These are phyloP conservation scores for Pinus albicaulis DNA, from an alignment of 75 land plant genomes.

Conservation along the genomic window DNA sequence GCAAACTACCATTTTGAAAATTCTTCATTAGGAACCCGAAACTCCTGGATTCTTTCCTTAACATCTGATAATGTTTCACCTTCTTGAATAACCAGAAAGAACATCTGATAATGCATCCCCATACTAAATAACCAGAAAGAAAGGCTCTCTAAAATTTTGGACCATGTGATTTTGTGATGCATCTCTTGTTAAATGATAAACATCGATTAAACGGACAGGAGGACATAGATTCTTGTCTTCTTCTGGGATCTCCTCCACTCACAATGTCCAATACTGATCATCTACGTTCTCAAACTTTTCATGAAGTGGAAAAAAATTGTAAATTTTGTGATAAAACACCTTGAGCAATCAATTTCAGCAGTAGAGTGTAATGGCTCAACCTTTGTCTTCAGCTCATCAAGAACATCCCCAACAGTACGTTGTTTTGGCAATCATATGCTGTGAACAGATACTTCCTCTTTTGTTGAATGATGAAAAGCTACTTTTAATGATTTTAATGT, in stretches of 20 bases:
- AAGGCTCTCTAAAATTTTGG: conserved; percentile 99
- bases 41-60: conserved; percentile 76
- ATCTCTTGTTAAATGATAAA: conserved; percentile 86
- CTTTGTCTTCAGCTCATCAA: conserved; percentile 83
- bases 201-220: conserved; percentile 92
- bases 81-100: conserved; percentile 79
- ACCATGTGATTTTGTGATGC: conserved; percentile 84
- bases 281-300: conserved; percentile 94
- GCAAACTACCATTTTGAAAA: conserved; percentile 78
- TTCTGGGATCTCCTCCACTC: conserved; percentile 97
- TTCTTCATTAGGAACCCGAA: conserved; percentile 95
- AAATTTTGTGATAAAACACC: conserved; percentile 94
- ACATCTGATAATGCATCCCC: no score
- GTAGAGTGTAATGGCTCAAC: conserved; percentile 87
- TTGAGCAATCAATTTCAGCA: conserved; percentile 92
- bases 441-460: conserved; percentile 83
- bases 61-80: conserved; percentile 89
- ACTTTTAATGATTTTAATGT: conserved; percentile 87
- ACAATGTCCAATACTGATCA: conserved; percentile 96
- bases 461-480: conserved; percentile 80
- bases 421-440: conserved; percentile 87
- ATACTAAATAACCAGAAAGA: no score
- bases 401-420: conserved; percentile 93
- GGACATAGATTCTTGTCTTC: conserved; percentile 91
- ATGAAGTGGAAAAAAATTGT: conserved; percentile 87